These are phyloP conservation scores for Pleurotus cornucopiae DNA, from an alignment of 768 basidiomycete genomes.

Conservation along the genomic window DNA sequence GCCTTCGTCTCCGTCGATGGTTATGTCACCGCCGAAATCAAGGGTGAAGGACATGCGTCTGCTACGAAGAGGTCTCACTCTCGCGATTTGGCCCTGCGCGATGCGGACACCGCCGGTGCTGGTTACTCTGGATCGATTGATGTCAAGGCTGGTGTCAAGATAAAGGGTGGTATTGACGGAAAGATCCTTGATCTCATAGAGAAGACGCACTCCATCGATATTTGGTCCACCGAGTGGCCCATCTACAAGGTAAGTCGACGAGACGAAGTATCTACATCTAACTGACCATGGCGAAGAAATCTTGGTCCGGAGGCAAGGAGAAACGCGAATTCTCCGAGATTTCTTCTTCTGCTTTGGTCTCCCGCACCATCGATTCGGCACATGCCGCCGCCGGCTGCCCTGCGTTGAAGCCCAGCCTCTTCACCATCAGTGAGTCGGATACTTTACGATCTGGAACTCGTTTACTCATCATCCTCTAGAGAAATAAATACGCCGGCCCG, in stretches of 20 bases:
- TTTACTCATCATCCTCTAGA: too few relatives aligned
- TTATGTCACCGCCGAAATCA: constrained; percentile 2
- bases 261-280: too few relatives aligned
- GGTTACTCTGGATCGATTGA: constrained; percentile 1
- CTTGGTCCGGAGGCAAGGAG: background rate
- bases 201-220: background rate
- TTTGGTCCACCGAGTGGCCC: background rate
- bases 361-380: background rate
- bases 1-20: constrained; percentile 1
- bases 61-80: background rate
- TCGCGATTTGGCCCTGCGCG: background rate
- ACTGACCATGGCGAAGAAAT: background rate
- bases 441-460: too few relatives aligned
- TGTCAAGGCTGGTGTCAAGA: constrained; percentile 4
- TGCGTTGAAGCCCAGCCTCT: background rate
- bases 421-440: background rate
- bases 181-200: background rate
- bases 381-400: background rate
- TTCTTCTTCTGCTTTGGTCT: background rate
- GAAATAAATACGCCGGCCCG: too few relatives aligned
- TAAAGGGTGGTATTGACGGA: constrained; percentile 1
- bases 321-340: background rate
- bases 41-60: background rate
- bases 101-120: background rate
- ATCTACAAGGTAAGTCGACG: background rate